Base-by-base conservation (phyloP, 495 filamentous ascomycete genomes). In the Oidiodendron maius region DNA sequence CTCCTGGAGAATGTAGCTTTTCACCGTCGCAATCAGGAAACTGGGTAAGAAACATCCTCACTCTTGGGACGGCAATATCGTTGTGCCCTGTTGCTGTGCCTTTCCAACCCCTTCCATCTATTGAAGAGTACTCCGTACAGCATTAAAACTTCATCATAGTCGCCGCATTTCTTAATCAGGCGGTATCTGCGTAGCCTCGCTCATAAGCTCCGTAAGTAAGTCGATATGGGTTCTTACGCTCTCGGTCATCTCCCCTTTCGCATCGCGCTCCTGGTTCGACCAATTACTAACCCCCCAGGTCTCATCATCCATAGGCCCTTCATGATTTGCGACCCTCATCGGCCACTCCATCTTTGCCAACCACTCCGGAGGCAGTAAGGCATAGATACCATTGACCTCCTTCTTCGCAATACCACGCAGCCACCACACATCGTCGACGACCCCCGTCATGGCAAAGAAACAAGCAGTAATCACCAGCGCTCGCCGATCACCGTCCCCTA, bases 271-370 rank as follows among this genome's bases (percentile, higher is more conserved):
- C 9, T 21, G 5, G 3, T 10, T 23, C 23, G 41, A 44, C 18
- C 16, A 40, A n/a, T 25, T 22, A 20, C 21, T 22, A 37, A 25
- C 21, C 13, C 59, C 59, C 76, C 76, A 80, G 3, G 72, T 56
- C 13, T 75, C 68, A 0, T 70, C 58, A n/a, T 74, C 74, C 24
- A 78, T 71, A 0, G 59, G 51, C 21, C 49, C 58, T 13, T 56
- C 53, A 18, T 61, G 60, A 24, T 68, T 65, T 26, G 70, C 74
- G 51, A 80, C 71, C 17, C 65, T 66, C 51, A 77, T 52, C 1
- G 76, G 68, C 76, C 76, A 80, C 39, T 76, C 72, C 42, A 80
- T 66, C 48, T 72, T 72, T 9, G 68, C 66, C 75, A 71, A 77
- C 75, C 75, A 80, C 38, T 71, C 63, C 15, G 34, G 66, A 63